Evolutionary conservation across 441 rosid genomes (phyloP), one percentile per base, ranked within the genome.

Genomic region (Raphanus hybrid): DNA sequence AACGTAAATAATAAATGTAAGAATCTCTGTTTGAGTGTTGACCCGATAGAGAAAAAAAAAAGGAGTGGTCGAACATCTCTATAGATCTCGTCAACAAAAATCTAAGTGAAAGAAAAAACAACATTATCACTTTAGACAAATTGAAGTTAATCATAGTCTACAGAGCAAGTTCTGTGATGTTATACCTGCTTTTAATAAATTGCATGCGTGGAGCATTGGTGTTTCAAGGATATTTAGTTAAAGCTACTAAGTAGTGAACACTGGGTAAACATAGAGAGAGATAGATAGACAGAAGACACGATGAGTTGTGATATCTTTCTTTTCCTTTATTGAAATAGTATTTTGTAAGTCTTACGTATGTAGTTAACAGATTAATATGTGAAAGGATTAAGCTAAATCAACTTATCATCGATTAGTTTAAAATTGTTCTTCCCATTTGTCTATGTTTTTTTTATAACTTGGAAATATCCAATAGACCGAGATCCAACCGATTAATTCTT

Each of bases 41-140:
- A 67, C 81, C 69, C 48, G 6, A 9, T 67, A 67, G 50, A 67
- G 50, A 27, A 26, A 67, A 77, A 67, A 77, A 72, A 78, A 73
- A 73, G 78, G 74, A 67, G 70, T 73, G 78, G 82, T 78, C 82
- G 75, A 78, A 73, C 74, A 78, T 68, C 54, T 67, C 39, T 15
- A 39, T 12, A 68, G 70, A 78, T 68, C 67, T 68, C 61, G 78
- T 73, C 74, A 78, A 73, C 67, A 32, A 68, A 74, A 69, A 74
- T 78, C 71, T 9, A 74, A 73, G 54, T 62, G 41, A 61, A 12
- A 59, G 27, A 55, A 16, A 68, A 32, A 45, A 60, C 3, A 59
- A 52, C 27, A 67, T 54, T 29, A 68, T 68, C 74, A 61, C 70
- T 66, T 35, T 14, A 52, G 78, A 67, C 70, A 52, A 67, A 39